Percentiles rank a stretch among this genome's conserved stretches.
These are phyloP conservation scores for Gossypium schwendimanii DNA, from an alignment of 441 rosid species.

Conservation along the genomic window DNA sequence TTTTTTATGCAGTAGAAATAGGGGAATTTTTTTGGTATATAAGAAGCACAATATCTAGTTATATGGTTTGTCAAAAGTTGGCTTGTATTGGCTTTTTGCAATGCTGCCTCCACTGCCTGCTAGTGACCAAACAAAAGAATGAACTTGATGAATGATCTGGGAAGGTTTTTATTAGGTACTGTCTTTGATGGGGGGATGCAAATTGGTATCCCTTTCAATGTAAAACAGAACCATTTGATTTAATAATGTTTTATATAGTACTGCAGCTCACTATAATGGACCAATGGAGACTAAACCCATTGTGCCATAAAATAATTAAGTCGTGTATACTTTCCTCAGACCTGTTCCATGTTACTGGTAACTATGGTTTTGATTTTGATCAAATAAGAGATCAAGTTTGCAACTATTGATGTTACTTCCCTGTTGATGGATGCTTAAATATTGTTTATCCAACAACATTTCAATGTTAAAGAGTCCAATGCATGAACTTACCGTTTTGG, in stretches of 20 bases:
- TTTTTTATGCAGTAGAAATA: neutral
- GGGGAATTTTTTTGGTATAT: neutral
- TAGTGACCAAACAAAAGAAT: neutral
- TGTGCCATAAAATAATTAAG: neutral
- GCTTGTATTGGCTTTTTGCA: neutral
- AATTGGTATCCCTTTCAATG: neutral
- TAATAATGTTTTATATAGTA: neutral
- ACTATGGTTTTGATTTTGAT: neutral
- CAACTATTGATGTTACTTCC: neutral
- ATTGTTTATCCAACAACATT: neutral
- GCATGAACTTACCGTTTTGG: neutral
- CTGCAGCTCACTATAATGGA: neutral
- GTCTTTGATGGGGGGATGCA: neutral
- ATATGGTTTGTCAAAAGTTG: neutral
- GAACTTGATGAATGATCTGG: neutral
- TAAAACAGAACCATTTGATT: neutral
- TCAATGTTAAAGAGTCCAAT: constrained; percentile 1
- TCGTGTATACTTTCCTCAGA: neutral
- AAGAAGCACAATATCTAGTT: neutral
- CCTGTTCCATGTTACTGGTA: neutral
- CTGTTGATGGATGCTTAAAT: neutral
- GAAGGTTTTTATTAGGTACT: neutral
- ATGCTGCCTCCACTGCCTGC: neutral
- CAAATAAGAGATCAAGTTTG: neutral
- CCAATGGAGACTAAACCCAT: neutral